Evolutionary conservation across 116 monocot genomes (phyloP).

Genomic region (Cymodocea nodosa): DNA sequence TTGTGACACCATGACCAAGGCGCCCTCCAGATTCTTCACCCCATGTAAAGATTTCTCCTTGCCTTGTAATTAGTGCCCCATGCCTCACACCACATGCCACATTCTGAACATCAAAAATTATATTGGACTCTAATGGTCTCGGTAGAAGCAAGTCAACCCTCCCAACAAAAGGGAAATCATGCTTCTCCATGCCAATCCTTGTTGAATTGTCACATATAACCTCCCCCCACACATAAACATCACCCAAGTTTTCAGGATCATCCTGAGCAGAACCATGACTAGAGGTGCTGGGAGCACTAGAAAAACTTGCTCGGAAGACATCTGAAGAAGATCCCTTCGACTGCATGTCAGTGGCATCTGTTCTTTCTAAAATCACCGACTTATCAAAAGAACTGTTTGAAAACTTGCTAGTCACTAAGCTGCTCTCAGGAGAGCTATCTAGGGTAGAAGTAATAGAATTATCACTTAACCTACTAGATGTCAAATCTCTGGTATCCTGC

Average conservation of each 20-base stretch:
- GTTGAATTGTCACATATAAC: constrained; percentile 39
- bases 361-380: constrained; percentile 20
- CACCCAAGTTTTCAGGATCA: constrained; percentile 71
- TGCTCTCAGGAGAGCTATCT: constrained; percentile 31
- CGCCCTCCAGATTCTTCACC: constrained; percentile 89
- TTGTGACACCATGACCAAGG: constrained; percentile 71
- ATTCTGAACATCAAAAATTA: constrained; percentile 74
- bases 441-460: constrained; percentile 29
- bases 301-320: constrained; percentile 74
- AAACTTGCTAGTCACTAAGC: constrained; percentile 8
- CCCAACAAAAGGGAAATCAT: constrained; percentile 10
- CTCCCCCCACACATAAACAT: constrained; percentile 92
- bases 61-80: constrained; percentile 68
- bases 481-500: constrained; percentile 50
- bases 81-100: constrained; percentile 79
- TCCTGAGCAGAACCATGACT: constrained; percentile 86
- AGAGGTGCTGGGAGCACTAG: constrained; percentile 82
- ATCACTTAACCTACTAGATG: constrained; percentile 45
- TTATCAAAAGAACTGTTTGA: constrained; percentile 34
- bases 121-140: constrained; percentile 68
- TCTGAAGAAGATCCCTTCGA: constrained; percentile 54
- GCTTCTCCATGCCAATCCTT: constrained; percentile 24
- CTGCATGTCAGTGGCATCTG: constrained; percentile 67
- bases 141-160: constrained; percentile 70
- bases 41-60: constrained; percentile 87